Percentiles rank a stretch among this genome's conserved stretches.
Conservation (phyloP, 1,284 basidiomycete species). For the Ceratobasidium sp. region DNA sequence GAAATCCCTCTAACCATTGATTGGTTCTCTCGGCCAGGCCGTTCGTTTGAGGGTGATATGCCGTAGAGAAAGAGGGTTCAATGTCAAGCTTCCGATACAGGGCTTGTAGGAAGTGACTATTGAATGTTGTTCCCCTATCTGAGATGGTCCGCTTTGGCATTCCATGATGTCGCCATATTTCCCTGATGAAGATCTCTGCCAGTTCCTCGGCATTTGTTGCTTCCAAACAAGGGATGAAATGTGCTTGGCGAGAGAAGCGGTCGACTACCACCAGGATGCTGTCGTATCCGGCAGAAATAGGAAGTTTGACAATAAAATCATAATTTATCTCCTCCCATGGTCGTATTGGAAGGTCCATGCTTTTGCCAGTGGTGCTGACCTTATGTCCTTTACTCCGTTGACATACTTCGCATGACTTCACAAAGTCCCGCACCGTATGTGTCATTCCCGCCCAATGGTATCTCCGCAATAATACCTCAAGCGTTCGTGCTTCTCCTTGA, state of each 20-base stretch:
- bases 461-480: conserved; percentile 30
- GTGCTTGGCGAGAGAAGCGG: conserved; percentile 52
- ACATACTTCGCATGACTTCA: conserved; percentile 48
- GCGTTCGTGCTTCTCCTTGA: conserved; percentile 34
- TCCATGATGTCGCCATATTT: conserved; percentile 39
- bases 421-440: conserved; percentile 43
- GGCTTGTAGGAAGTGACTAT: conserved; percentile 46
- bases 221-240: conserved; percentile 48
- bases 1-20: conserved; percentile 49
- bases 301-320: conserved; percentile 54
- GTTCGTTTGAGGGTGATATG: conserved; percentile 53
- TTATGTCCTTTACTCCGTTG: conserved; percentile 44
- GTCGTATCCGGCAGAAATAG: conserved; percentile 50
- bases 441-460: conserved; percentile 46
- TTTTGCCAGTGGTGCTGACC: conserved; percentile 42
- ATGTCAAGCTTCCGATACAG: conserved; percentile 41
- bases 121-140: conserved; percentile 46
- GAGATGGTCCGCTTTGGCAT: conserved; percentile 2
- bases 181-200: conserved; percentile 43
- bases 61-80: conserved; percentile 48
- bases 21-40: conserved; percentile 54
- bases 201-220: conserved; percentile 14
- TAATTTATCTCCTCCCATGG: conserved; percentile 53
- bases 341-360: conserved; percentile 41
- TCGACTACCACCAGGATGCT: conserved; percentile 54